Evolutionary conservation across 148 eudicot genomes (phyloP), one percentile per base, ranked within the genome.

Genomic region (Nepenthes mirabilis): DNA sequence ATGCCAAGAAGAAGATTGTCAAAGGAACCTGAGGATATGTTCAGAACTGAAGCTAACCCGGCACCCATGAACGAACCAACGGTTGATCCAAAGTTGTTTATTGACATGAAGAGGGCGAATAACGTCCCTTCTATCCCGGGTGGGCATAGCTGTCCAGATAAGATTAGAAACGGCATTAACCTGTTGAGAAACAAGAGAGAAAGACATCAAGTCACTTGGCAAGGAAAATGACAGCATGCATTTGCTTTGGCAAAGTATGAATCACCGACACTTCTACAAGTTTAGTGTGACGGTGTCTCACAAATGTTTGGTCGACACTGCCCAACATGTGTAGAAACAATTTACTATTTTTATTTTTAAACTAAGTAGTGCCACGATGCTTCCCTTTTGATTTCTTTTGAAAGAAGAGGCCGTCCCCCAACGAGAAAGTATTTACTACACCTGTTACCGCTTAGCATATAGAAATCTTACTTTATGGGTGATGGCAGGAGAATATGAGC

Each of bases 61-160:
- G 96, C 96, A 47, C 98, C 96, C 3, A 79, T 70, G 55, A 88
- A 83, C 33, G 96, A 83, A 61, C 98, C 82, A 47, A 93, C 11
- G 1, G 95, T 88, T 12, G 80, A 40, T 48, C 96, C 98, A 1
- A 93, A 78, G 74, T 93, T 93, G 83, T 83, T 93, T 55, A 93
- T 83, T 3, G 98, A 93, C 98, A 93, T 93, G 75, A 88, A 93
- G 52, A 93, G 91, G n/a, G 98, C 96, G 52, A 93, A 93, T 9
- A 93, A 75, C 37, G 98, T 93, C 76, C 98, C 98, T 80, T 93
- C 98, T 5, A 93, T 86, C 56, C 98, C 98, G 12, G 96, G 95
- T 49, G 98, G 98, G 71, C 98, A 93, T 9, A 93, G 86, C 69
- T 86, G 93, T 52, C 98, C 98, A 0, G 96, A 93, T 76, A 93